Evolutionary conservation across 163 green algal species (phyloP), one percentile per base, ranked within the genome.

Genomic region (Scenedesmus sp.): DNA sequence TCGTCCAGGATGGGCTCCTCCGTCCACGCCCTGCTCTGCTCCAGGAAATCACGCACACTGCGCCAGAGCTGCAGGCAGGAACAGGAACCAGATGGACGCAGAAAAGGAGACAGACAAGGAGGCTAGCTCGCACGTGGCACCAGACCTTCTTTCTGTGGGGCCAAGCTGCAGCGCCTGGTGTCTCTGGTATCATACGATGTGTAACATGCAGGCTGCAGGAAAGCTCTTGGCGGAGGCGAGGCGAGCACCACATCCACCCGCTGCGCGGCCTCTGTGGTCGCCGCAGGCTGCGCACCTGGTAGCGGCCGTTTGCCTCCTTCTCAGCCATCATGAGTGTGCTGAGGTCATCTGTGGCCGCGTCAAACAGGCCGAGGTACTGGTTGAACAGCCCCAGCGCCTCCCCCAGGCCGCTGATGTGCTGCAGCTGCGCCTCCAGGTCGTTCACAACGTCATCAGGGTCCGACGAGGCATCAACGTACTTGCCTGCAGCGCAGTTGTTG

Each of bases 1-100:
- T 95, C 93, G 83, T 95, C 94, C 90, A 96, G 89, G 70, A 96
- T 89, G 37, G 94, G 79, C 68, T 95, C 94, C 86, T 95, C 94
- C 30, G 94, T 97, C 96, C 96, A 98, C 33, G 93, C 89, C 59
- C 94, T 86, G 65, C 90, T 94, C 80, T 95, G 94, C 81, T 96
- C 91, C 70, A 96, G 93, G 88, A 97, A 97, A 59, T 97, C 93
- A 80, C 92, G 86, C 78, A 98, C 89, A 7, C 91, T 92, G 83
- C 96, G 96, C 96, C 96, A 98, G 49, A 97, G 90, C 92, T 95
- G 92, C 70, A 87, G 3, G 40, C 53, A 65, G 43, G 1, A 86
- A 15, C 42, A 83, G 42, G 33, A 20, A 83, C 40, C 12, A 83
- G 16, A 76, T 3, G 6, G 12, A 35, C 0, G 30, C 65, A 18